Conservation (phyloP, 2,329 filamentous ascomycete genomes). For the Sclerotinia spermophila region DNA sequence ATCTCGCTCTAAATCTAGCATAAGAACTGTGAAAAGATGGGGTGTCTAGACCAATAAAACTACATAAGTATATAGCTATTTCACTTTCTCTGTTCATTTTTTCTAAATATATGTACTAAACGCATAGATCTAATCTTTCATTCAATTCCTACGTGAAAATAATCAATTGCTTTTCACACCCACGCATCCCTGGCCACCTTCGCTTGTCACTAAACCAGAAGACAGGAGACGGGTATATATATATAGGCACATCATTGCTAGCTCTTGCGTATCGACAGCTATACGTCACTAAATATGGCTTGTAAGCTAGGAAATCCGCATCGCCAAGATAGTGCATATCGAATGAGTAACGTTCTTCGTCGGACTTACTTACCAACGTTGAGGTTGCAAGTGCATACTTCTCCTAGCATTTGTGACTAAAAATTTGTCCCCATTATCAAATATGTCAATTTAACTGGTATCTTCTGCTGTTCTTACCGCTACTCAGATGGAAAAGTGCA, state of each 20-base stretch:
- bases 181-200: not conserved
- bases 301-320: too few relatives aligned
- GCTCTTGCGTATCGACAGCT: not conserved
- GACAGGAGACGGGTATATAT: not conserved
- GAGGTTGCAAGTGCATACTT: not conserved
- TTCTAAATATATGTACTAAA: too few relatives aligned
- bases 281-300: too few relatives aligned
- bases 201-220: not conserved
- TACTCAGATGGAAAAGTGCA: not conserved
- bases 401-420: not conserved
- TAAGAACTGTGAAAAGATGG: too few relatives aligned
- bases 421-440: not conserved
- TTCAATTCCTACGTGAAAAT: too few relatives aligned
- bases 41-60: too few relatives aligned
- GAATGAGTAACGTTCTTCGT: not conserved
- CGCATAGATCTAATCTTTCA: too few relatives aligned
- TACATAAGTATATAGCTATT: not conserved
- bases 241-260: not conserved
- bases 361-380: not conserved
- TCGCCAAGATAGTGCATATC: too few relatives aligned
- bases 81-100: too few relatives aligned
- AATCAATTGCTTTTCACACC: too few relatives aligned
- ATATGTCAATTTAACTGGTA: not conserved
- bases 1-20: too few relatives aligned
- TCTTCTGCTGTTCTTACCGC: not conserved